Percentiles rank a stretch among this genome's conserved stretches.
Conservation (phyloP, 2,329 filamentous ascomycete genomes). For the Zymoseptoria tritici region DNA sequence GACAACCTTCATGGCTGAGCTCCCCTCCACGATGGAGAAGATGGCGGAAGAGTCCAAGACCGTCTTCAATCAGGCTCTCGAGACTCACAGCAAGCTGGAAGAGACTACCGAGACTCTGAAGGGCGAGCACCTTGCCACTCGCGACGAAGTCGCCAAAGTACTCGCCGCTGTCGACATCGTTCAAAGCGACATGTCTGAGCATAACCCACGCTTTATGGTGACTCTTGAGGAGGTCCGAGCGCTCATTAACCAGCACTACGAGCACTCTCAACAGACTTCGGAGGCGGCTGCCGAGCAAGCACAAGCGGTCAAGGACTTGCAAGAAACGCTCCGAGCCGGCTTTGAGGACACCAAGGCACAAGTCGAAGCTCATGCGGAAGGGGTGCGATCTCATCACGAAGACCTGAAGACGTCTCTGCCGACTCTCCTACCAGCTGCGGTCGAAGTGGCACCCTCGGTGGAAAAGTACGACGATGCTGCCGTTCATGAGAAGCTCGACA, state of each 20-base stretch:
- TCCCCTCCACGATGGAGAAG: slow-evolving; percentile 62
- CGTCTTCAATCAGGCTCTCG: slow-evolving; percentile 74
- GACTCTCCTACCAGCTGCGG: slow-evolving; percentile 38
- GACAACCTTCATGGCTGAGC: slow-evolving; percentile 43
- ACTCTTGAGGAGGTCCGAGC: slow-evolving; percentile 78
- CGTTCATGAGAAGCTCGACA: slow-evolving; percentile 40
- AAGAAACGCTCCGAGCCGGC: slow-evolving; percentile 35
- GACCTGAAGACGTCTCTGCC: slow-evolving; percentile 38
- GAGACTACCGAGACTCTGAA: slow-evolving; percentile 67
- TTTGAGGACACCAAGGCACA: slow-evolving; percentile 38
- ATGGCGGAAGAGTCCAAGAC: slow-evolving; percentile 82
- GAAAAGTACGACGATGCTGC: slow-evolving; percentile 60
- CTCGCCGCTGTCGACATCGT: slow-evolving; percentile 66
- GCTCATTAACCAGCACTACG: slow-evolving; percentile 78
- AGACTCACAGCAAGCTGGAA: slow-evolving; percentile 67
- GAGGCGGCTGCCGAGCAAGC: slow-evolving; percentile 31
- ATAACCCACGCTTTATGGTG: slow-evolving; percentile 81
- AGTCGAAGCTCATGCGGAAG: slow-evolving; percentile 17
- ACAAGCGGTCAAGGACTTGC: slow-evolving; percentile 37
- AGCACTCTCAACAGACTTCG: slow-evolving; percentile 63
- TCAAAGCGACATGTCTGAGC: slow-evolving; percentile 71
- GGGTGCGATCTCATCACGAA: slow-evolving; percentile 34
- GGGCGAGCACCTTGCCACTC: slow-evolving; percentile 72
- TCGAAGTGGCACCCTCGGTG: slow-evolving; percentile 28
- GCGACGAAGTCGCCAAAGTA: slow-evolving; percentile 70